A percentile compares a stretch with the other conserved stretches of the same genome.
These are phyloP conservation scores for Sicyos baderoa DNA, from an alignment of 306 rosid genomes.

Conservation along the genomic window DNA sequence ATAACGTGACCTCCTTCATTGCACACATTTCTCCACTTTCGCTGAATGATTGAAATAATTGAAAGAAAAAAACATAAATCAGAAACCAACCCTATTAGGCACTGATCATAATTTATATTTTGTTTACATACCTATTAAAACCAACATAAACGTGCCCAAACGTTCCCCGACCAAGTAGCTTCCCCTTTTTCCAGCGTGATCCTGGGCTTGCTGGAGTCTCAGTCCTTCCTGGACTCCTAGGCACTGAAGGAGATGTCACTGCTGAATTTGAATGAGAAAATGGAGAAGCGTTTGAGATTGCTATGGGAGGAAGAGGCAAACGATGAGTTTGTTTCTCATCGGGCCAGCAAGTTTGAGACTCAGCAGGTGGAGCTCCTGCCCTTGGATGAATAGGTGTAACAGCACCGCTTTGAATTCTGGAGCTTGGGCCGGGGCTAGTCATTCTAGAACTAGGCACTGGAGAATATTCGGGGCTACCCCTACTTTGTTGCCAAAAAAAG, in stretches of 20 bases:
- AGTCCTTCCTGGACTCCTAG: slow-evolving; percentile 96
- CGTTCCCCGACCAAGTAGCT: slow-evolving; percentile 87
- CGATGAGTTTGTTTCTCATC: slow-evolving; percentile 96
- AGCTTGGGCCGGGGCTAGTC: slow-evolving; percentile 82
- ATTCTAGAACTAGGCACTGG: slow-evolving; percentile 55
- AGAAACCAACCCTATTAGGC: background rate
- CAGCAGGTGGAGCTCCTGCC: slow-evolving; percentile 59
- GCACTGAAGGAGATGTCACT: slow-evolving; percentile 92
- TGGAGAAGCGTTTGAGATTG: slow-evolving; percentile 47
- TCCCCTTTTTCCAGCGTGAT: slow-evolving; percentile 96
- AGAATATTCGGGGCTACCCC: slow-evolving; percentile 65
- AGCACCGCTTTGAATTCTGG: slow-evolving; percentile 98
- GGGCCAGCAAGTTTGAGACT: slow-evolving; percentile 61
- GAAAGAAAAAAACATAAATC: background rate
- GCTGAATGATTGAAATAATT: slow-evolving; percentile 35
- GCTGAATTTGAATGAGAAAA: slow-evolving; percentile 92
- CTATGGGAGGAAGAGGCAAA: slow-evolving; percentile 86
- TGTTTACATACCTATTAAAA: slow-evolving; percentile 59
- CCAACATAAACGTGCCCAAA: slow-evolving; percentile 97
- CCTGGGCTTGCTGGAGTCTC: slow-evolving; percentile 82
- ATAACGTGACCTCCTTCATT: slow-evolving; percentile 96
- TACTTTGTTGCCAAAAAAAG: slow-evolving; percentile 51
- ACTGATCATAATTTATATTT: too few relatives aligned
- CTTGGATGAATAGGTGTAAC: slow-evolving; percentile 97
- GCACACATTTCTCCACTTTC: slow-evolving; percentile 99